These are phyloP conservation scores for Prunus yedoensis DNA, from an alignment of 331 rosid species.

Conservation along the genomic window DNA sequence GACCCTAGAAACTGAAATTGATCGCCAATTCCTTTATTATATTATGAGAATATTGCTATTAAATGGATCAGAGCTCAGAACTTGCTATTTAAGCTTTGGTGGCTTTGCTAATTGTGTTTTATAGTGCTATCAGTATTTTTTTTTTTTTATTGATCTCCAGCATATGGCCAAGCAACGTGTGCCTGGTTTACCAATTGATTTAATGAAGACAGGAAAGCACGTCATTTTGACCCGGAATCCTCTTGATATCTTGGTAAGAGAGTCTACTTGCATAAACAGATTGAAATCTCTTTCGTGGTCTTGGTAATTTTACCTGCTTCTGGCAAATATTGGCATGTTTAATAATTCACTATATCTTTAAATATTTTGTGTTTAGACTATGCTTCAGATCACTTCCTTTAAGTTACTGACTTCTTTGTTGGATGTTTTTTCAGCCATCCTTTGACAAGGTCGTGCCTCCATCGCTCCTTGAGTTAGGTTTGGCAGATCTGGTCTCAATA, in stretches of 20 bases:
- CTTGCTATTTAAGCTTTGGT: not conserved
- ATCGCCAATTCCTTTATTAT: not conserved
- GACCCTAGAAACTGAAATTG: not conserved
- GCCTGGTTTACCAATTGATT: slow-evolving; percentile 57
- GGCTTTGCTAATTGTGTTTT: not conserved
- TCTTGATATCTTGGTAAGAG: slow-evolving; percentile 72
- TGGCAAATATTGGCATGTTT: not conserved
- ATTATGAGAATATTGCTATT: not conserved
- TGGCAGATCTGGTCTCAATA: slow-evolving; percentile 56
- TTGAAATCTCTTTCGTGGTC: not conserved
- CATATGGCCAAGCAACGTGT: slow-evolving; percentile 70
- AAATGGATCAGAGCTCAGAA: not conserved
- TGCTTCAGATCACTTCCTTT: slow-evolving; percentile 12
- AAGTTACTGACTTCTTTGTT: slow-evolving; percentile 18
- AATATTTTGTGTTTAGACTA: not conserved
- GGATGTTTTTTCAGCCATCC: slow-evolving; percentile 59
- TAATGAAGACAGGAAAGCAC: slow-evolving; percentile 77
- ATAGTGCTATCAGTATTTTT: not conserved
- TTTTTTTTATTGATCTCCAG: slow-evolving; percentile 32
- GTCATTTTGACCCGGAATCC: slow-evolving; percentile 75
- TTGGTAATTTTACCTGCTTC: not conserved
- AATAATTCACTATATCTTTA: not conserved
- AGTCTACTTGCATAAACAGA: not conserved
- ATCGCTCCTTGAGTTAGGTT: slow-evolving; percentile 67
- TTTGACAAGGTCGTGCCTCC: slow-evolving; percentile 69